Conservation (phyloP, 2,329 filamentous ascomycete species). For the Scytalidium lignicola region DNA sequence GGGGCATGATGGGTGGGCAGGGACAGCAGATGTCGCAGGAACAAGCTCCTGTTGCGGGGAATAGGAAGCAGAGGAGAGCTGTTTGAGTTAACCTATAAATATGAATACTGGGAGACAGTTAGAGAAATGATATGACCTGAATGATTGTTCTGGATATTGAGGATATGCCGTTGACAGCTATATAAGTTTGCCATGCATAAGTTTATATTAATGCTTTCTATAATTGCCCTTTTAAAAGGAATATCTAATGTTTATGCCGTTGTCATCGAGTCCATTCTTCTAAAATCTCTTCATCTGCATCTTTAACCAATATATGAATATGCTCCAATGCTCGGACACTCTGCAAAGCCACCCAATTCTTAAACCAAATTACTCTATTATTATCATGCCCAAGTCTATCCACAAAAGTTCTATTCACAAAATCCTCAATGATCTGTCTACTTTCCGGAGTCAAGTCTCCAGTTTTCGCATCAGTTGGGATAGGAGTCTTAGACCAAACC, state of each 20-base stretch:
- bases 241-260: constrained; percentile 51
- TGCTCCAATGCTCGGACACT: constrained; percentile 85
- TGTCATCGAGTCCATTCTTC: constrained; percentile 44
- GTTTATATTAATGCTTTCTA: background rate
- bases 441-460: constrained; percentile 70
- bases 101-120: too few species aligned
- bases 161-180: background rate
- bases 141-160: too few species aligned
- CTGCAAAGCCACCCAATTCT: constrained; percentile 87
- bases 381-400: constrained; percentile 45
- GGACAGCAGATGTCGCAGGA: constrained; percentile 20
- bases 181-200: background rate
- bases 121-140: too few species aligned
- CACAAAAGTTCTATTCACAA: constrained; percentile 65
- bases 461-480: constrained; percentile 64
- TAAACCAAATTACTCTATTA: constrained; percentile 73
- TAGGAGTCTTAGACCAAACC: constrained; percentile 81
- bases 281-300: constrained; percentile 46
- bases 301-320: constrained; percentile 69
- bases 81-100: constrained; percentile 7
- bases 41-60: constrained; percentile 18
- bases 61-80: constrained; percentile 28
- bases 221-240: constrained; percentile 9
- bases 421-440: constrained; percentile 58
- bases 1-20: constrained; percentile 28